These are phyloP conservation scores for Aeschynomene evenia DNA, from an alignment of 306 rosid species.

Conservation along the genomic window DNA sequence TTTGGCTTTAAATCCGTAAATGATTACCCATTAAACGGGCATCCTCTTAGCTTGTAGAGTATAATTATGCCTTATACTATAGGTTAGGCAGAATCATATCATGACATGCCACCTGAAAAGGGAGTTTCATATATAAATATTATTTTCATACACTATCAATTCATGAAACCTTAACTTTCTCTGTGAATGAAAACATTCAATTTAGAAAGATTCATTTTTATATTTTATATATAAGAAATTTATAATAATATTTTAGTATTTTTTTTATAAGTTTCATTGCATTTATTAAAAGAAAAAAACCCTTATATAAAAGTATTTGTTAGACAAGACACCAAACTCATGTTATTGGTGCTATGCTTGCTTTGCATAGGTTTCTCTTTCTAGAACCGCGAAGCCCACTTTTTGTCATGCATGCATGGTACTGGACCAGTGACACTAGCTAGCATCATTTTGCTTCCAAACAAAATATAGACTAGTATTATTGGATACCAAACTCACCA, in stretches of 20 bases:
- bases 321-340: neutral
- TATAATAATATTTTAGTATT: too few relatives aligned
- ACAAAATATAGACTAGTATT: slow-evolving; percentile 13
- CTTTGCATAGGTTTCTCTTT: slow-evolving; percentile 22
- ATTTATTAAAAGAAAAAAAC: too few relatives aligned
- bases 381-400: slow-evolving; percentile 25
- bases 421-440: slow-evolving; percentile 7
- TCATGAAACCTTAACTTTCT: neutral
- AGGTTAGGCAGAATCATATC: neutral
- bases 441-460: slow-evolving; percentile 20
- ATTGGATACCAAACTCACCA: slow-evolving; percentile 11
- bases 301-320: neutral
- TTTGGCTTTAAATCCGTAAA: neutral
- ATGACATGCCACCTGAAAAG: neutral
- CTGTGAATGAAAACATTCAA: too few relatives aligned
- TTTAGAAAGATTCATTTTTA: too few relatives aligned
- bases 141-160: neutral
- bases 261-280: too few relatives aligned
- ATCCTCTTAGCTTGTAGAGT: neutral
- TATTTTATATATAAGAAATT: too few relatives aligned
- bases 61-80: neutral
- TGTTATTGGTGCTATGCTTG: neutral
- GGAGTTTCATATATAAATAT: neutral
- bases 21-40: neutral
- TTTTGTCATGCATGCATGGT: slow-evolving; percentile 24